A percentile compares a stretch with the other conserved stretches of the same genome.
Evolutionary conservation across 2,329 filamentous ascomycete species (phyloP).

Genomic region (Waltergamsia citrina): DNA sequence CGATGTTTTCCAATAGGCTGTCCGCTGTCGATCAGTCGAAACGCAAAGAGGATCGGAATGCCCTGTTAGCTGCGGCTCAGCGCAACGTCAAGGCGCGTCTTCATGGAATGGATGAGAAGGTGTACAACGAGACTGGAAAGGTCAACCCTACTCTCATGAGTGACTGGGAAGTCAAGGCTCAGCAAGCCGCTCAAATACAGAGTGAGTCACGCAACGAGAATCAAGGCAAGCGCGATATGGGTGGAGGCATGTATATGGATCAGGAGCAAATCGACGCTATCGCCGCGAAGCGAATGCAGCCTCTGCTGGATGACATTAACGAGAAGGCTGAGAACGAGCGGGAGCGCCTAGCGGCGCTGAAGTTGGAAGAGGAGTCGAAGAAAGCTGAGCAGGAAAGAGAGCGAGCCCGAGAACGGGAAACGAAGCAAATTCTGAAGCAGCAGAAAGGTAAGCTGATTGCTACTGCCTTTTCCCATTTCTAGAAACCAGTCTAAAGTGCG

Average conservation of each 20-base stretch:
- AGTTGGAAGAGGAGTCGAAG: conserved; percentile 47
- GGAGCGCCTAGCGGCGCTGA: conserved; percentile 56
- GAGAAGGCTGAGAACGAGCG: conserved; percentile 66
- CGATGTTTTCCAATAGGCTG: conserved; percentile 59
- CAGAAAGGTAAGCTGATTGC: conserved; percentile 45
- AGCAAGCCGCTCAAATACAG: conserved; percentile 57
- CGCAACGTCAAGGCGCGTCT: conserved; percentile 76
- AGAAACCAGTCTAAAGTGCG: not conserved
- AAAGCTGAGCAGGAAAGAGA: conserved; percentile 40
- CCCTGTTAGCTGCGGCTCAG: conserved; percentile 68
- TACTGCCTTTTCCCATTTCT: not conserved
- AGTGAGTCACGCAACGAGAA: conserved; percentile 44
- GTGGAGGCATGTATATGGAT: conserved; percentile 72
- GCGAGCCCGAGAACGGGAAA: conserved; percentile 41
- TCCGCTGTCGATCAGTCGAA: conserved; percentile 65
- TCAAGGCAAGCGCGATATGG: conserved; percentile 55
- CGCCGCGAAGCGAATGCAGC: conserved; percentile 67
- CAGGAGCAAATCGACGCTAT: conserved; percentile 71
- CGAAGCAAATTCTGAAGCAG: conserved; percentile 42
- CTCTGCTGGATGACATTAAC: conserved; percentile 76
- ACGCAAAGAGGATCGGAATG: conserved; percentile 63
- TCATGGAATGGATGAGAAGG: conserved; percentile 71
- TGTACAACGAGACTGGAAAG: conserved; percentile 69
- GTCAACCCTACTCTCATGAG: conserved; percentile 57
- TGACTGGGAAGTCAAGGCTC: conserved; percentile 73